Conservation (phyloP, 1,284 basidiomycete species). For the Leccinum laetum region DNA sequence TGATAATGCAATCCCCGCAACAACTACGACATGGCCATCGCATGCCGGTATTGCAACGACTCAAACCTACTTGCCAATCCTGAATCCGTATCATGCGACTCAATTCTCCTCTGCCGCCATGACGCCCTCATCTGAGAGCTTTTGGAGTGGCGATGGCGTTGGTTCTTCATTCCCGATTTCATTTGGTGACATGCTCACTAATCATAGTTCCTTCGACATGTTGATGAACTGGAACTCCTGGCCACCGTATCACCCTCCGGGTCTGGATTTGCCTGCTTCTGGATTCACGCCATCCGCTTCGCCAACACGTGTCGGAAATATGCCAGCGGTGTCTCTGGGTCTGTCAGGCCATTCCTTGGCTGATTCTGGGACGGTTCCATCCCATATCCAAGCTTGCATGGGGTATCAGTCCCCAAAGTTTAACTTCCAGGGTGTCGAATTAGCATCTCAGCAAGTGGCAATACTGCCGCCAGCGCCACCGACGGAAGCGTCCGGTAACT, state of each 20-base stretch:
- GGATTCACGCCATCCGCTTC: neutral
- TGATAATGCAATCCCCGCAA: neutral
- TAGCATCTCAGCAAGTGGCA: neutral
- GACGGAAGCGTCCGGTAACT: neutral
- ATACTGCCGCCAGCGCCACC: neutral
- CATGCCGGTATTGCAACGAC: neutral
- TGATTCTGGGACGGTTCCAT: neutral
- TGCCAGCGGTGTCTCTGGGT: neutral
- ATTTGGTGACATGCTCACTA: neutral
- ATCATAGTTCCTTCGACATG: neutral
- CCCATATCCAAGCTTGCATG: neutral
- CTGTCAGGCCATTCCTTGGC: neutral
- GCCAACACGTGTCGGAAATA: too few relatives aligned
- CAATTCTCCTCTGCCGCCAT: neutral
- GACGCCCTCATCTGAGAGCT: neutral
- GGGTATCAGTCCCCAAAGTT: neutral
- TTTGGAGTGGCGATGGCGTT: neutral
- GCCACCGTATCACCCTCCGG: neutral
- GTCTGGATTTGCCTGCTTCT: neutral
- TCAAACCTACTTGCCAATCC: neutral
- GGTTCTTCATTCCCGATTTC: neutral
- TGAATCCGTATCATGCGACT: neutral
- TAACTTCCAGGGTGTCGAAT: neutral
- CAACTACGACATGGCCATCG: neutral
- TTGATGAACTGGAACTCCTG: neutral